These are phyloP conservation scores for Cercospora sp. DNA, from an alignment of 2,329 filamentous ascomycete genomes.

Conservation along the genomic window DNA sequence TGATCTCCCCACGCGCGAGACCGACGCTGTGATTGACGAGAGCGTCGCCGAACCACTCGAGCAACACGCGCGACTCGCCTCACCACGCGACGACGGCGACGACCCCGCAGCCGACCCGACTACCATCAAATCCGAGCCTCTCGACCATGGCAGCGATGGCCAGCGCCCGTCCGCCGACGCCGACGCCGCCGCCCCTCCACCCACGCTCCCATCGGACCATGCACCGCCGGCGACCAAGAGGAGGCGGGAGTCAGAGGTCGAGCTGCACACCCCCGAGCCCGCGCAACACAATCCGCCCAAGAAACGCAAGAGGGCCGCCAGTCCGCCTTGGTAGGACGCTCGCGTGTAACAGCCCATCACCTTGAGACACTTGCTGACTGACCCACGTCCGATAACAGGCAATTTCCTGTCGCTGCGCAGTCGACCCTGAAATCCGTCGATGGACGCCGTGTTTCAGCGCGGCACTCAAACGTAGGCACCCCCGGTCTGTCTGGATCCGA, in stretches of 20 bases:
- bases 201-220: slow-evolving; percentile 28
- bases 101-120: slow-evolving; percentile 10
- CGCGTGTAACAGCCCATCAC: neutral
- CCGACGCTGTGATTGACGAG: slow-evolving; percentile 10
- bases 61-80: neutral
- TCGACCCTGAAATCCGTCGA: slow-evolving; percentile 37
- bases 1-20: slow-evolving; percentile 21
- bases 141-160: slow-evolving; percentile 2
- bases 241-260: slow-evolving; percentile 32
- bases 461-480: slow-evolving; percentile 32
- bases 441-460: slow-evolving; percentile 37
- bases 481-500: slow-evolving; percentile 30
- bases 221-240: slow-evolving; percentile 32
- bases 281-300: slow-evolving; percentile 49
- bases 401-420: slow-evolving; percentile 35
- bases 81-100: slow-evolving; percentile 9
- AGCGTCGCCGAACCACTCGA: neutral
- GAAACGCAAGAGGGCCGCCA: slow-evolving; percentile 56
- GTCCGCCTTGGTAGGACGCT: slow-evolving; percentile 33
- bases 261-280: slow-evolving; percentile 21
- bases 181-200: slow-evolving; percentile 9
- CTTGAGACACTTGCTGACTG: slow-evolving; percentile 1
- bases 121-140: slow-evolving; percentile 18
- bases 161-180: slow-evolving; percentile 3
- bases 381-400: slow-evolving; percentile 7